A percentile compares a stretch with the other conserved stretches of the same genome.
These are phyloP conservation scores for Colletotrichum siamense DNA, from an alignment of 2,329 filamentous ascomycete species.

Conservation along the genomic window DNA sequence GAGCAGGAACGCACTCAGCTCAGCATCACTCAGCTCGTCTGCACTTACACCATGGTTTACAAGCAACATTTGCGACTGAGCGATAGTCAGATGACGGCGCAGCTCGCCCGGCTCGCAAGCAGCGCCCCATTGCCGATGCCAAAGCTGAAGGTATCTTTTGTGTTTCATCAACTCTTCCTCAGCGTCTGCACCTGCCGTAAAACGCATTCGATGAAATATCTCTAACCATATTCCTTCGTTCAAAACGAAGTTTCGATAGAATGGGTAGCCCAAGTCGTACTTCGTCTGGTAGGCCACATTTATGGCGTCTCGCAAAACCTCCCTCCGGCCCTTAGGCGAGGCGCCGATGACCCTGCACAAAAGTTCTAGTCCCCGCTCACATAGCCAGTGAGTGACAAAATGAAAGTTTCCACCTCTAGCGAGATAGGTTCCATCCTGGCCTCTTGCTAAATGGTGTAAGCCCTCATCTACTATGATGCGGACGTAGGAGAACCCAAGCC, in stretches of 20 bases:
- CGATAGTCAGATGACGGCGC: fast-evolving
- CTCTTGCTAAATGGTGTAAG: background rate
- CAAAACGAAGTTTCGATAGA: background rate
- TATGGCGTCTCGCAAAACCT: background rate
- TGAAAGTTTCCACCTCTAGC: fast-evolving
- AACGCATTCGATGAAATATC: background rate
- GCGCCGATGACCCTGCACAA: background rate
- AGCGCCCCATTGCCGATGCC: background rate
- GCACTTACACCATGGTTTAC: background rate
- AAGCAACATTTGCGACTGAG: background rate
- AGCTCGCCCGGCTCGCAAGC: background rate
- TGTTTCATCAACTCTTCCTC: background rate
- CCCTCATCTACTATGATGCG: background rate
- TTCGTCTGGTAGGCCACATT: fast-evolving
- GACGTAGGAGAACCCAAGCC: background rate
- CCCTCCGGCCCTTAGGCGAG: fast-evolving
- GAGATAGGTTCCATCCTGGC: background rate
- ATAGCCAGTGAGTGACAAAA: background rate
- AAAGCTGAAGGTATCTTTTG: background rate
- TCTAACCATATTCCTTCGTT: background rate
- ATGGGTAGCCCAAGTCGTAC: fast-evolving
- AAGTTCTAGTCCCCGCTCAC: background rate
- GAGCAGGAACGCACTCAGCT: background rate
- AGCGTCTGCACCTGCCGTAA: background rate
- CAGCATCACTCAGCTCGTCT: background rate